Evolutionary conservation across 2,329 filamentous ascomycete species (phyloP).

Genomic region (Botrytis galanthina): DNA sequence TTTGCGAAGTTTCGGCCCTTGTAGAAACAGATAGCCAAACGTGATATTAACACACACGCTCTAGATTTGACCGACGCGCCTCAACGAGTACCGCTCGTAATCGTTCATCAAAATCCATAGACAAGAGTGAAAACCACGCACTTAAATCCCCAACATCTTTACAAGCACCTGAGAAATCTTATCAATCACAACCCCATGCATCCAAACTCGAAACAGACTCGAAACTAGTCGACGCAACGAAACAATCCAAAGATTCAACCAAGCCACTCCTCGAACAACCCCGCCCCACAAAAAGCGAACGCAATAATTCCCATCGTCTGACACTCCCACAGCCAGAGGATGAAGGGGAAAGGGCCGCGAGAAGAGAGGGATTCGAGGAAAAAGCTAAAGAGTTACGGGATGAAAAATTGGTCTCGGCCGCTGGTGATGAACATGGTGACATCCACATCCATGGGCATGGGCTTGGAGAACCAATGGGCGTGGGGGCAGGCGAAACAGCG

Average conservation of each 20-base stretch:
- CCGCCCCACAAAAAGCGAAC: conserved; percentile 28
- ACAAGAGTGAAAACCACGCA: background rate
- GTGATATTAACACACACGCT: background rate
- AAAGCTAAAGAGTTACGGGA: conserved; percentile 53
- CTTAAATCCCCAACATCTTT: background rate
- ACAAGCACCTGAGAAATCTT: background rate
- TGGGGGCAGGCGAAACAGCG: background rate
- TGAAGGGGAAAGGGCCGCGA: conserved; percentile 46
- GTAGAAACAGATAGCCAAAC: background rate
- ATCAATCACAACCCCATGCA: background rate
- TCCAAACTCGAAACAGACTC: background rate
- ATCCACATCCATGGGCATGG: background rate
- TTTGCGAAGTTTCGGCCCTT: background rate
- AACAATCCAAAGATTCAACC: background rate
- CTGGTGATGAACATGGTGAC: conserved; percentile 19
- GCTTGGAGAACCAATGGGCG: background rate
- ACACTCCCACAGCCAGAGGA: conserved; percentile 35
- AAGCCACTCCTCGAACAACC: background rate
- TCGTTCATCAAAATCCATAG: background rate
- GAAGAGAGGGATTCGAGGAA: conserved; percentile 52
- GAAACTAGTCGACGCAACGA: background rate
- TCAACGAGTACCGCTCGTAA: conserved; percentile 12
- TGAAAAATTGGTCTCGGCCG: conserved; percentile 48
- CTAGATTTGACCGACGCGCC: conserved; percentile 1
- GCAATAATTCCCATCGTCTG: conserved; percentile 29